Percentiles rank a stretch among this genome's conserved stretches.
These are phyloP conservation scores for Mortierella sp. DNA, from an alignment of 371 early-diverging fungal species.

Conservation along the genomic window DNA sequence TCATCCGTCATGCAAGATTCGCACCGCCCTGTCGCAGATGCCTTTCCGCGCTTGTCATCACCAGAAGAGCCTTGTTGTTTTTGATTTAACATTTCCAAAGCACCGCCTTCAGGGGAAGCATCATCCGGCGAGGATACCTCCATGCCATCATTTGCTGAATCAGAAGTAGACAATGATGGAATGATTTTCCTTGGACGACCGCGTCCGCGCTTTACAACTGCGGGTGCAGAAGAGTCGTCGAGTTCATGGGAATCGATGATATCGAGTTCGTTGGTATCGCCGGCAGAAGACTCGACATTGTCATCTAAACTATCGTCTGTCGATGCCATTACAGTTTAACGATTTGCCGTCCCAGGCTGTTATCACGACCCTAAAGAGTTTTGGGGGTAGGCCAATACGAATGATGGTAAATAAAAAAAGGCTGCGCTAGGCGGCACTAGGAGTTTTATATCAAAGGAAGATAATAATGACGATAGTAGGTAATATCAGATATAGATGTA, in stretches of 20 bases:
- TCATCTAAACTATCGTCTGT: background rate
- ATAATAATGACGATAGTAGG: no score
- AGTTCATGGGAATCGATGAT: background rate
- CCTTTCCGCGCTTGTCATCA: background rate
- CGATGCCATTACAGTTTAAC: background rate
- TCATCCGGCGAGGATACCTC: background rate
- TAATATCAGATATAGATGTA: background rate
- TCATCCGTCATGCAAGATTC: slow-evolving; percentile 23
- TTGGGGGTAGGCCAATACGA: background rate
- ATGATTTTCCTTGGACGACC: slow-evolving; percentile 26
- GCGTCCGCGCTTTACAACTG: slow-evolving; percentile 14
- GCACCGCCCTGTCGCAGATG: background rate
- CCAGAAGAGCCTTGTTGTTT: background rate
- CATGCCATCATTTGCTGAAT: background rate
- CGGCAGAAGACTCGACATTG: background rate
- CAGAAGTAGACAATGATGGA: background rate
- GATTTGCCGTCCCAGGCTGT: background rate
- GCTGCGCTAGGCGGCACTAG: no score
- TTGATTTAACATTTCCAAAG: background rate
- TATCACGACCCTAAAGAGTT: background rate
- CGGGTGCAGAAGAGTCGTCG: background rate
- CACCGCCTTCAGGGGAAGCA: background rate
- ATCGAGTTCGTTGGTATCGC: background rate
- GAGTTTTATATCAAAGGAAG: no score
- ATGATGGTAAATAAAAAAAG: background rate